phyloP scores from a whole-genome alignment of 2,329 filamentous ascomycete genomes.

The Keithomyces neogunnii region DNA sequence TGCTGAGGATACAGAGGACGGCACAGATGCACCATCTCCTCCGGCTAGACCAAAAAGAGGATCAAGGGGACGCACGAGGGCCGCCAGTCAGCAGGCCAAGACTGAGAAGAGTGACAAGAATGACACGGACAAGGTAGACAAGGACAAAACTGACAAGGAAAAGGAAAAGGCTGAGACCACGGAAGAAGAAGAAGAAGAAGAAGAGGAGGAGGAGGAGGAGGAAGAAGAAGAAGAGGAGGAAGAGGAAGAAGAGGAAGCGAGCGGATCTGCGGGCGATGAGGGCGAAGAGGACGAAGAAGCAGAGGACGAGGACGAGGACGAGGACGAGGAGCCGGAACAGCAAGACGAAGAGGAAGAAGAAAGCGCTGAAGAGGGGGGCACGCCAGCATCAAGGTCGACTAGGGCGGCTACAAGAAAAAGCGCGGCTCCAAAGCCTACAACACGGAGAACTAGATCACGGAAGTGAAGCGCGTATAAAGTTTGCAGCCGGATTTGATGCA shows the following conservation, averaged over 20 bases:
- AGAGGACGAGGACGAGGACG: conserved; percentile 19
- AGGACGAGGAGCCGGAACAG: conserved; percentile 18
- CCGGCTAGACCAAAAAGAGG: conserved; percentile 30
- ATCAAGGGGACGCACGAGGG: conserved; percentile 35
- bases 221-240: conserved; percentile 24
- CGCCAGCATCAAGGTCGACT: conserved; percentile 27
- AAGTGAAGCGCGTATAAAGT: not conserved
- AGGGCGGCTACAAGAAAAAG: conserved; percentile 4
- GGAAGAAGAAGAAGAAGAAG: conserved; percentile 22
- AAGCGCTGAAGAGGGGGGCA: conserved; percentile 14
- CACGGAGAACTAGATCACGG: conserved; percentile 6
- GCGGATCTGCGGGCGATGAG: not conserved
- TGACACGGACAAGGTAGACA: conserved; percentile 27
- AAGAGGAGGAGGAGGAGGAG: conserved; percentile 11
- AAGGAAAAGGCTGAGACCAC: conserved; percentile 22
- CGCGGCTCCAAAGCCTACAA: conserved; percentile 2
- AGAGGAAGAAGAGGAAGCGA: conserved; percentile 20
- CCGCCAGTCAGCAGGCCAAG: conserved; percentile 31
- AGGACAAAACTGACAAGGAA: conserved; percentile 20
- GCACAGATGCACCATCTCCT: conserved; percentile 30
- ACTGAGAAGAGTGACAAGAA: conserved; percentile 15
- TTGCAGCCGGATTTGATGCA: conserved; percentile 2
- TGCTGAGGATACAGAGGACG: conserved; percentile 39
- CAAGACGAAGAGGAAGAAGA: conserved; percentile 17
- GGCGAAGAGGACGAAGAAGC: conserved; percentile 24